Base-by-base conservation (phyloP, 352 stramenopile species). In the Stephanocyclus meneghinianus region DNA sequence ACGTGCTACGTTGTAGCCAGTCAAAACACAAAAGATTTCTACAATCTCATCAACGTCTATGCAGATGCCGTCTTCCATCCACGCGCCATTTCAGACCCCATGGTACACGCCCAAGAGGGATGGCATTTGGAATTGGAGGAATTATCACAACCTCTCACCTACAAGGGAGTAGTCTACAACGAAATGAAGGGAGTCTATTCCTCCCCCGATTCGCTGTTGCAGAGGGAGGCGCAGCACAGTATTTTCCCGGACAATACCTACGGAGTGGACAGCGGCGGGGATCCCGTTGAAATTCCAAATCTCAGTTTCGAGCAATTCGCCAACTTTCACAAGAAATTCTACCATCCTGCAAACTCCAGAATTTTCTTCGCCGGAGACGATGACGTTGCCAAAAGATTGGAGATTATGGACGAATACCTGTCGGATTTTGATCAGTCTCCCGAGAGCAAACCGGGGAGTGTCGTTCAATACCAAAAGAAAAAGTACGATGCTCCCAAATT, bases 121-220 rank as follows among this genome's bases (percentile, higher is more conserved):
- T 97, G 94, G 93, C 93, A 96, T 76, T 92, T 96, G 53, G 95
- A 97, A 78, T 71, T 95, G 26, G 91, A 96, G 51, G 76, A 94
- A 29, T 84, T 92, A 57, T 81, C 90, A 4, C 79, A 91, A 29
- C 84, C 86, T 10, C 48, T 91, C 2, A 92, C 83, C 10, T 96
- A 94, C 86, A 96, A 95, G 71, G 97, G 97, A 53, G 96, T 99
- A n/a, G 97, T 99, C n/a, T 98, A 98, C 83, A 99, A 99, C 80
- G 97, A 99, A 89, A 99, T 99, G 97, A 99, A 99, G 84, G 97
- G 97, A 55, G 95, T 98, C 4, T 96, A 99, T 72, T 98, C 95
- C 13, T 96, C 95, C 71, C 95, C 95, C 59, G 96, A 98, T 84
- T 97, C 95, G 45, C 84, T 98, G 15, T 94, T 98, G 55, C 91